phyloP scores from a whole-genome alignment of 305 asterid genomes.

The Fraxinus ornus region DNA sequence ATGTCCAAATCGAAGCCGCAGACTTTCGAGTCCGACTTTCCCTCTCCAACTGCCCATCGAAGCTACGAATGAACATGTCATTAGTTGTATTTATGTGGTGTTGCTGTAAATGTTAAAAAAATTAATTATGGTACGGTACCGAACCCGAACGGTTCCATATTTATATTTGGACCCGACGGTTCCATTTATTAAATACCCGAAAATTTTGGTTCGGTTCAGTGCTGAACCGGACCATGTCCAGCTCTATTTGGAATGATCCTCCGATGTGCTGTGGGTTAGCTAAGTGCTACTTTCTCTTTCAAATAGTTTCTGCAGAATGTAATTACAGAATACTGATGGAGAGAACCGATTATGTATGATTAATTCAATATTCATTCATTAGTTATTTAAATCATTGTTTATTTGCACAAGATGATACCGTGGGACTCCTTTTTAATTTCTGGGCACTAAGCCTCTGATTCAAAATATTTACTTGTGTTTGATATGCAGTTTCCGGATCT shows the following conservation, averaged over 20 bases:
- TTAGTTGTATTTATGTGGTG: too few species aligned
- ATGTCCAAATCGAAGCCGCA: too few species aligned
- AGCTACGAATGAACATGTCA: too few species aligned
- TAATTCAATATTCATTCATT: neutral
- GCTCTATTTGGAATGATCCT: neutral
- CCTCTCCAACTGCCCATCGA: too few species aligned
- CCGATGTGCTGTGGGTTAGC: neutral
- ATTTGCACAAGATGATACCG: neutral
- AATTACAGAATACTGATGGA: neutral
- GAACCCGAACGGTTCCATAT: too few species aligned
- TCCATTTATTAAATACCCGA: too few species aligned
- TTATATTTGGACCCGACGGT: too few species aligned
- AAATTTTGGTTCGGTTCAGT: too few species aligned
- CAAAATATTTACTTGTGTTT: neutral
- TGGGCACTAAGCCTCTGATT: constrained; percentile 10
- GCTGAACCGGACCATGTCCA: too few species aligned
- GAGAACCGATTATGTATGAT: neutral
- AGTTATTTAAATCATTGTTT: neutral
- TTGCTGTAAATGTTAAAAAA: too few species aligned
- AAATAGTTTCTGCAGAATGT: neutral
- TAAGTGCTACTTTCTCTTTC: neutral
- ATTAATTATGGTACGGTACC: too few species aligned
- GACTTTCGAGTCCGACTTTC: too few species aligned
- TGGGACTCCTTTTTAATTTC: neutral
- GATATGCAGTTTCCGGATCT: constrained; percentile 84